Evolutionary conservation across 1,284 basidiomycete genomes (phyloP), one percentile per base, ranked within the genome.

Genomic region (Vanrija pseudolonga): DNA sequence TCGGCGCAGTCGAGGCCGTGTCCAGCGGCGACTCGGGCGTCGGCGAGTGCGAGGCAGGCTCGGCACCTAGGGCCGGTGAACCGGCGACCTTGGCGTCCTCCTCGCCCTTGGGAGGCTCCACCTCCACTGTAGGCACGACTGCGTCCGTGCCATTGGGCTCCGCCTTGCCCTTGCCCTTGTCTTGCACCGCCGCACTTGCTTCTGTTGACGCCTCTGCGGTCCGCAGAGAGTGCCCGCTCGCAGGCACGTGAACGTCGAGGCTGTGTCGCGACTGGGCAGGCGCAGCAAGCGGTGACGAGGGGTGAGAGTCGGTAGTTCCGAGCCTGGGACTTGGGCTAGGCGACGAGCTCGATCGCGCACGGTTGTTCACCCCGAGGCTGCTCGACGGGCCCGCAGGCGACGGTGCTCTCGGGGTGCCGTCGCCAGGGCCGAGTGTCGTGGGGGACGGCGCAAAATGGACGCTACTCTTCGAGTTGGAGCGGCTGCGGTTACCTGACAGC

Each of bases 391-490:
- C 45, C 2, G 42, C n/a, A 7, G 40, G 24, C 37, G 52, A 49
- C 3, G 46, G 32, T 32, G 32, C 32, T 32, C 32, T 32, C 9
- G 32, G 32, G 4, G 32, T 32, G 32, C 32, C 32, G 14, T 32
- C 24, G 15, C 32, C 15, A 7, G 51, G 18, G 3, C 55, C 55
- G 0, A 56, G 18, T 6, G 55, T 55, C 38, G 55, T 49, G 12
- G 60, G 56, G 6, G 56, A 57, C 0, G 60, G 53, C 8, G 60
- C 56, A 47, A 61, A 61, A 45, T 57, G 56, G 18, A 61, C 60
- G 7, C 53, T 56, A 46, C 53, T 56, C 54, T 58, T 61, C 12
- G 60, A 61, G 48, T 57, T 57, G 32, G 56, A 56, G 17, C 60
- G 51, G 19, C 45, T 48, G 11, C 60, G 50, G 42, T 56, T 57